Evolutionary conservation across 345 rosid species (phyloP).

Genomic region (Eucalyptus polybractea): DNA sequence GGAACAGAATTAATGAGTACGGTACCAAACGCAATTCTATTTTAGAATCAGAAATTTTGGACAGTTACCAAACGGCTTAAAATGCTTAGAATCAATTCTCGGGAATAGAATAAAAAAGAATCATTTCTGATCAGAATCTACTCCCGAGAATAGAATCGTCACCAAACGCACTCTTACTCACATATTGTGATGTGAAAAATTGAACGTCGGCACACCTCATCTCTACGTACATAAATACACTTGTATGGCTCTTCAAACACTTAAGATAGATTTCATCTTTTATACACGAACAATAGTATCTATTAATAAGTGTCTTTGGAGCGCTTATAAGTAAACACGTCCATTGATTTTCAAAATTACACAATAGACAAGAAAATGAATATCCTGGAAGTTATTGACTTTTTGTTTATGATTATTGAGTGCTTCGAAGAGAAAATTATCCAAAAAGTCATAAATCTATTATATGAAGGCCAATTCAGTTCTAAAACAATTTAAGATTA

Average conservation of each 20-base stretch:
- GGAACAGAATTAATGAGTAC: too few relatives aligned
- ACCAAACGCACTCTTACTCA: neutral
- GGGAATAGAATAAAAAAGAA: too few relatives aligned
- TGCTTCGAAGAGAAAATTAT: neutral
- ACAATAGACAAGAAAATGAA: neutral
- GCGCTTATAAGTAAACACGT: neutral
- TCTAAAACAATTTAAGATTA: too few relatives aligned
- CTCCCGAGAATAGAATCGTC: rapidly evolving
- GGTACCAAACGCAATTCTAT: too few relatives aligned
- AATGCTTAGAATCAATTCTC: too few relatives aligned
- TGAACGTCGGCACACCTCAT: neutral
- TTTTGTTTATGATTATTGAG: neutral
- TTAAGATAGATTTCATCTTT: neutral
- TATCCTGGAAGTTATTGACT: neutral
- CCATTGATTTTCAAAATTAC: neutral
- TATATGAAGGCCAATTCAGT: neutral
- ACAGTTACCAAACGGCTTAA: rapidly evolving
- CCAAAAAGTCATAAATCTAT: too few relatives aligned
- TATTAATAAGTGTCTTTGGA: neutral
- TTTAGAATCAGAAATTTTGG: too few relatives aligned
- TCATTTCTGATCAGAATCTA: too few relatives aligned
- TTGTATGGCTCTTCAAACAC: neutral
- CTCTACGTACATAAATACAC: neutral
- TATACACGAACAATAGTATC: neutral
- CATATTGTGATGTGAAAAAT: neutral